phyloP scores from a whole-genome alignment of 2,329 filamentous ascomycete species.

The Chaetomium olivaceum region DNA sequence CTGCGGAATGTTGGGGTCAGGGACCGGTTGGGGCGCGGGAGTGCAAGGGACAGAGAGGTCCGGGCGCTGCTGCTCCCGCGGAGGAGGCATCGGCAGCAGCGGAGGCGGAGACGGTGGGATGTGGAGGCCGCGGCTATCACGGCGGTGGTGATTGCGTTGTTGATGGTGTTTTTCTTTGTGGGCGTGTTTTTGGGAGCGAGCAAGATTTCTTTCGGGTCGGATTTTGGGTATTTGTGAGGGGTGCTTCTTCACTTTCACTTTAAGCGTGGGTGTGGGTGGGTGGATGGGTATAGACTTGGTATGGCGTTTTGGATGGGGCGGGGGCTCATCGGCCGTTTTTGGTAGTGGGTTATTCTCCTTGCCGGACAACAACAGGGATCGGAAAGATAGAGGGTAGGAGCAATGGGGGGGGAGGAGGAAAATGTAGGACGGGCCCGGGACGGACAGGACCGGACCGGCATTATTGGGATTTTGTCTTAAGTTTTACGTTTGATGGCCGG shows the following conservation, averaged over 20 bases:
- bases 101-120: conserved; percentile 18
- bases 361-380: neutral
- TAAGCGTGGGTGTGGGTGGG: neutral
- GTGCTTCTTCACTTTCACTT: neutral
- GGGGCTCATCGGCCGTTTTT: neutral
- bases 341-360: neutral
- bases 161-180: conserved; percentile 26
- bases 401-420: neutral
- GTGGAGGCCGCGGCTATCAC: conserved; percentile 20
- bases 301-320: neutral
- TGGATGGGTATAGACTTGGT: neutral
- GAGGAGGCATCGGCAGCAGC: neutral
- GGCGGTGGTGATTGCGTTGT: conserved; percentile 17
- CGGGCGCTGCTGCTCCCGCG: neutral
- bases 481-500: neutral
- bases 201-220: conserved; percentile 2
- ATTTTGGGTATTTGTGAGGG: neutral
- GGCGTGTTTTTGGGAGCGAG: conserved; percentile 26
- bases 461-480: neutral
- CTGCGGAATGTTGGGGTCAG: neutral
- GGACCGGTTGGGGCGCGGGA: neutral
- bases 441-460: too few species aligned
- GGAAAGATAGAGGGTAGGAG: neutral
- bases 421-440: neutral
- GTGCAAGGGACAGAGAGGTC: neutral